Evolutionary conservation across 176 grass and related monocot genomes (phyloP).

Genomic region (Eleusine coracana): DNA sequence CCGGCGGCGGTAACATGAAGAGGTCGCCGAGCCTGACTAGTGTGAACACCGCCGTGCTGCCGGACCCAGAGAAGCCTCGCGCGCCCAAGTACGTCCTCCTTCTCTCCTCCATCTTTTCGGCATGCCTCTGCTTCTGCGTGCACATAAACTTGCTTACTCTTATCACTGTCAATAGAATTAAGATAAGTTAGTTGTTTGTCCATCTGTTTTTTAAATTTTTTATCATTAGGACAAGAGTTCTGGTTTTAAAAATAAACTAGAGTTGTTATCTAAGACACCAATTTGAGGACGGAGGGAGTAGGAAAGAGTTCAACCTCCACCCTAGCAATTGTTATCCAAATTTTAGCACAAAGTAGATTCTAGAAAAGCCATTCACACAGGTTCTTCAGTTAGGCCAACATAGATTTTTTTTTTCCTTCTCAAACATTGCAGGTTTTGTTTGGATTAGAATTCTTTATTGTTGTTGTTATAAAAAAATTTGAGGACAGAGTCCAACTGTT

Average conservation of each 20-base stretch:
- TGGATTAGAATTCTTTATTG: too few species aligned
- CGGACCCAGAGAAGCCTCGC: constrained; percentile 60
- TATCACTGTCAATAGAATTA: background rate
- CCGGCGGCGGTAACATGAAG: constrained; percentile 46
- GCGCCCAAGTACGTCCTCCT: constrained; percentile 63
- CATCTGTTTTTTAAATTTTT: too few species aligned
- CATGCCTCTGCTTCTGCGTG: background rate
- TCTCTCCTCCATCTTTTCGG: background rate
- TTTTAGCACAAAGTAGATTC: background rate
- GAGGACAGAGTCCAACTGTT: background rate
- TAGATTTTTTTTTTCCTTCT: background rate
- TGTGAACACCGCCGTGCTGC: constrained; percentile 46
- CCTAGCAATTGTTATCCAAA: background rate
- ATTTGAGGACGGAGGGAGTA: too few species aligned
- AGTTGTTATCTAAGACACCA: background rate
- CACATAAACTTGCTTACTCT: background rate
- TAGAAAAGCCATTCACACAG: background rate
- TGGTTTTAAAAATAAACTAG: too few species aligned
- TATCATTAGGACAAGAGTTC: too few species aligned
- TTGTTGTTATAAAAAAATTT: too few species aligned
- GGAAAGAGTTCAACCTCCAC: background rate
- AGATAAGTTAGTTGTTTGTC: too few species aligned
- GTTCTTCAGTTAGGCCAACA: background rate
- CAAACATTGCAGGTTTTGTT: background rate
- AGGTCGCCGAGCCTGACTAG: constrained; percentile 56